Evolutionary conservation across 1,139 yeast genomes (phyloP).

Genomic region (Nadsonia commutata): DNA sequence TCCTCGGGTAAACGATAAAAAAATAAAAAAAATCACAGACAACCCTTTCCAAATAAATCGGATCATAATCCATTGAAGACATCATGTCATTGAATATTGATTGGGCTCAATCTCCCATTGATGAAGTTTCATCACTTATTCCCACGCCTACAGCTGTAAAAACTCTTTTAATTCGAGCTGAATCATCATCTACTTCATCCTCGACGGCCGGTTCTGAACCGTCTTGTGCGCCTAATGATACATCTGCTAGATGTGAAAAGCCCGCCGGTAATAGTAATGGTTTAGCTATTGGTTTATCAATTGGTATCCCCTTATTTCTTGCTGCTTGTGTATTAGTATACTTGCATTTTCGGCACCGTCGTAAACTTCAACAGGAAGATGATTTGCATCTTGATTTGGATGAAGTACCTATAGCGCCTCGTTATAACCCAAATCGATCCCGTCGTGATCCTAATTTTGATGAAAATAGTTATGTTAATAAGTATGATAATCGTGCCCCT

Average conservation of each 20-base stretch:
- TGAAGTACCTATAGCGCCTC: no score
- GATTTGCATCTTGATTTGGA: conserved; percentile 22
- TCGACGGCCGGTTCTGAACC: conserved; percentile 1
- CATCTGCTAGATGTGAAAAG: conserved; percentile 15
- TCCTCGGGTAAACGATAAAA: no score
- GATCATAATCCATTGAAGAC: no score
- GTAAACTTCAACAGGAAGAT: conserved; percentile 23
- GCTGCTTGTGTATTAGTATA: conserved; percentile 20
- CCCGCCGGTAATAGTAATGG: conserved; percentile 19
- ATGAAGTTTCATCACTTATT: no score
- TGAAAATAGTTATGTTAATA: neutral
- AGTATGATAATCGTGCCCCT: no score
- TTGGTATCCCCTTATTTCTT: conserved; percentile 24
- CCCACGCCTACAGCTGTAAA: no score
- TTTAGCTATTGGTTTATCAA: conserved; percentile 26
- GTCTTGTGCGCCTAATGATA: conserved; percentile 11
- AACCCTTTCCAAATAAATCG: no score
- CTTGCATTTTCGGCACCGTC: conserved; percentile 22
- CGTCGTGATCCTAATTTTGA: neutral
- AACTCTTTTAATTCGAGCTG: no score
- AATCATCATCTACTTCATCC: neutral
- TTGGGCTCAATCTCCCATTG: no score
- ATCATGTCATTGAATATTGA: no score
- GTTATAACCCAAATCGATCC: no score
- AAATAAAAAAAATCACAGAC: no score